phyloP scores from a whole-genome alignment of 257 asterid species.

The Petrea volubilis region DNA sequence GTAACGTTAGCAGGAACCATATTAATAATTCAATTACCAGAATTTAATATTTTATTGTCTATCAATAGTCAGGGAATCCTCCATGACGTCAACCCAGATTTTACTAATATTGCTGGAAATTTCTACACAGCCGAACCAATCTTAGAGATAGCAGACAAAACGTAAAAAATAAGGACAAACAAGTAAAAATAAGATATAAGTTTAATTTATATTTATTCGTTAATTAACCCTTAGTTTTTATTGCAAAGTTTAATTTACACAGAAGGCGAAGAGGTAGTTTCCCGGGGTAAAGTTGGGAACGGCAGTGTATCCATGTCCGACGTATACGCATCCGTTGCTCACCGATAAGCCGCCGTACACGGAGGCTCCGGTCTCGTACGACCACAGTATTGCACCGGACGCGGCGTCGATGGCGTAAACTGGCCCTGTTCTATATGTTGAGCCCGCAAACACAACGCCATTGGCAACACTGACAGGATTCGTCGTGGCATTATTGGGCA shows the following conservation, averaged over 20 bases:
- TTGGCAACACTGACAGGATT: constrained; percentile 49
- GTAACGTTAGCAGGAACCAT: too few species aligned
- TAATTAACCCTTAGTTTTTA: too few species aligned
- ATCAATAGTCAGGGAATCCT: too few species aligned
- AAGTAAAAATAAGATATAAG: too few species aligned
- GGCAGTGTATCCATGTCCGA: constrained; percentile 45
- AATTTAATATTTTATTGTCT: too few species aligned
- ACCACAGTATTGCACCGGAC: constrained; percentile 51
- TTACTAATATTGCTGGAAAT: too few species aligned
- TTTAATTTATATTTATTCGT: too few species aligned
- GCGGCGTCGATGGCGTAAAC: constrained; percentile 38
- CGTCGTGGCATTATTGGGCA: constrained; percentile 39
- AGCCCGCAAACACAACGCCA: constrained; percentile 51
- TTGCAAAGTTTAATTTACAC: constrained; percentile 9
- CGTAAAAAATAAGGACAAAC: too few species aligned
- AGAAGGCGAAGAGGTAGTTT: constrained; percentile 53
- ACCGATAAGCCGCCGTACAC: constrained; percentile 56
- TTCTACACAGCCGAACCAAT: too few species aligned
- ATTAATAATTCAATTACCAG: too few species aligned
- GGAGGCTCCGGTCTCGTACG: constrained; percentile 46
- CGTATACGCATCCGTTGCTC: constrained; percentile 51
- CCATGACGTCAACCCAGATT: too few species aligned
- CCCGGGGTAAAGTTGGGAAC: constrained; percentile 37
- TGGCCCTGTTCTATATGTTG: constrained; percentile 42
- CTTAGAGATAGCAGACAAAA: too few species aligned